These are phyloP conservation scores for Tylopilus rubrobrunneus DNA, from an alignment of 768 basidiomycete genomes.

Conservation along the genomic window DNA sequence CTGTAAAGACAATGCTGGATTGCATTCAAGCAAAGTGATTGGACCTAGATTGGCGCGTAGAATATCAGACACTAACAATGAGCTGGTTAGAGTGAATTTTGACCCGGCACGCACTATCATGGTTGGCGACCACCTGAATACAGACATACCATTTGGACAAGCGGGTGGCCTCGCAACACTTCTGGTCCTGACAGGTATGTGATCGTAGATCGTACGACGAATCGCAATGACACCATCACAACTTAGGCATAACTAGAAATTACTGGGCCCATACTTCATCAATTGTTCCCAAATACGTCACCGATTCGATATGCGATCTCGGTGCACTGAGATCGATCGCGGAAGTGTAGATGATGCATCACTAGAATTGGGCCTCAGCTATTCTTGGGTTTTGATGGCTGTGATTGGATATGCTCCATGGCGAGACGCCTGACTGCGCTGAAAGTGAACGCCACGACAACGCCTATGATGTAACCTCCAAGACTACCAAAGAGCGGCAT, in stretches of 20 bases:
- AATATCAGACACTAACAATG: constrained; percentile 8
- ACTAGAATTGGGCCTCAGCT: constrained; percentile 11
- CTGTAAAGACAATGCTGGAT: constrained; percentile 88
- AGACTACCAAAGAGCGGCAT: constrained; percentile 73
- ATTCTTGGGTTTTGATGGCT: constrained; percentile 20
- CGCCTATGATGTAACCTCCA: constrained; percentile 60
- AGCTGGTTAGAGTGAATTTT: constrained; percentile 63
- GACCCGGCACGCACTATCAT: constrained; percentile 87
- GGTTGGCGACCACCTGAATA: constrained; percentile 93
- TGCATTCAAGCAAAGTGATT: constrained; percentile 77
- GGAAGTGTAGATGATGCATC: constrained; percentile 7
- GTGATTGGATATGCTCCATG: constrained; percentile 33
- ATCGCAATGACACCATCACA: neutral
- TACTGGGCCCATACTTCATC: constrained; percentile 61
- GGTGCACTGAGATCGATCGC: constrained; percentile 29
- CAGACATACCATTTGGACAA: constrained; percentile 93
- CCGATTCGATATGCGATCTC: constrained; percentile 79
- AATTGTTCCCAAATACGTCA: constrained; percentile 80
- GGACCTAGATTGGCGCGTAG: neutral
- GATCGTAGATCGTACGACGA: neutral
- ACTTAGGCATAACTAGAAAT: constrained; percentile 77
- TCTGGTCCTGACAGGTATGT: constrained; percentile 85
- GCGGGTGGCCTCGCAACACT: constrained; percentile 82
- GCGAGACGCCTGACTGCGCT: constrained; percentile 39
- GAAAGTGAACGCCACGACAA: constrained; percentile 49